Evolutionary conservation across 352 stramenopile genomes (phyloP).

Genomic region (Phytophthora syringae): DNA sequence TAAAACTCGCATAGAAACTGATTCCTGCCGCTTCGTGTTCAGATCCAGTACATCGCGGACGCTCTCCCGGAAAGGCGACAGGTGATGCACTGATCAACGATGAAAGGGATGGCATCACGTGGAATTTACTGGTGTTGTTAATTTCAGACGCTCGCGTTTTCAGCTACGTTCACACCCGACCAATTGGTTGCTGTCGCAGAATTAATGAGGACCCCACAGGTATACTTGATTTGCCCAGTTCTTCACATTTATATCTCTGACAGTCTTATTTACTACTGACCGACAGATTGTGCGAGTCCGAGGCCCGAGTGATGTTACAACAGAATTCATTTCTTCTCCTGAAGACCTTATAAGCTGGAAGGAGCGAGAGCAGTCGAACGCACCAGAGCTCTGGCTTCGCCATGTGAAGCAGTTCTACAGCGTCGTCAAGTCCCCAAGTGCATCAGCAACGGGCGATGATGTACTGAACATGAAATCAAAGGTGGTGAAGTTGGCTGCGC

Average conservation of each 20-base stretch:
- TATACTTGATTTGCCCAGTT: not conserved
- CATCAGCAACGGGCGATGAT: slow-evolving; percentile 2
- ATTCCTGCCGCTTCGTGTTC: not conserved
- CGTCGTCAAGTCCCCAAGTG: slow-evolving; percentile 36
- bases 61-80: slow-evolving; percentile 66
- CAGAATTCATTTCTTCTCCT: slow-evolving; percentile 64
- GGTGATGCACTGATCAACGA: slow-evolving; percentile 29
- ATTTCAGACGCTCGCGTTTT: slow-evolving; percentile 74
- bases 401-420: slow-evolving; percentile 78
- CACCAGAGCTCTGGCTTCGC: slow-evolving; percentile 73
- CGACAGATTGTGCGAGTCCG: slow-evolving; percentile 71
- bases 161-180: slow-evolving; percentile 77
- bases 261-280: too few species aligned
- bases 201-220: slow-evolving; percentile 75
- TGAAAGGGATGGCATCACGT: not conserved
- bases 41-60: slow-evolving; percentile 69
- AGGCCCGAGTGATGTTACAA: slow-evolving; percentile 60
- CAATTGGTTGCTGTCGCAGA: slow-evolving; percentile 55
- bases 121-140: slow-evolving; percentile 1
- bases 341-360: slow-evolving; percentile 55
- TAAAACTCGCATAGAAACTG: not conserved
- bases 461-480: slow-evolving; percentile 60
- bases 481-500: slow-evolving; percentile 51
- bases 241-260: too few species aligned
- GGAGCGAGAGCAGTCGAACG: slow-evolving; percentile 49